Evolutionary conservation across 495 filamentous ascomycete species (phyloP), one percentile per base, ranked within the genome.

Genomic region (Penicillium diatomitis): DNA sequence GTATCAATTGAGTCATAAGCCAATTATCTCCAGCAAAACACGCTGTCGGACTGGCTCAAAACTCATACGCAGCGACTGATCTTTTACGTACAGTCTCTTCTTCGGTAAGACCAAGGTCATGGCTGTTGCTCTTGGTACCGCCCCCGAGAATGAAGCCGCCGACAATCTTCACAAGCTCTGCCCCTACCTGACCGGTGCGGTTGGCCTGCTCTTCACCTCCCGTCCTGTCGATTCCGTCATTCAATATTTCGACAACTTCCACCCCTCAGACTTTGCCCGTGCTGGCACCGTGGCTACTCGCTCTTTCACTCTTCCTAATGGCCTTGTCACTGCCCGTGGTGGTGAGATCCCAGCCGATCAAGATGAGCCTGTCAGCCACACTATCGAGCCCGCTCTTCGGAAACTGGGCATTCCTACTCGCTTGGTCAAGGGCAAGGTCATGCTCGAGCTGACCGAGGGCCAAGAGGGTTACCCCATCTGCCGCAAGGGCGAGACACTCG

Each of bases 31-130:
- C 20, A 20, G 20, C 20, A 20, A 20, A 20, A 20, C 20, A 20
- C 20, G 20, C 20, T 2, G 20, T 2, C 20, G 20, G 20, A 20
- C 20, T 20, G 20, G 20, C 20, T 20, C 20, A 20, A 20, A 12
- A 20, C 34, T n/a, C 12, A 46, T 46, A 31, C 8, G 5, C 45
- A 29, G 20, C 48, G 31, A 50, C 49, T 55, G 52, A 55, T 43
- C 38, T 51, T 29, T 40, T 42, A 9, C 36, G 2, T 27, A 0
- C 48, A 90, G 91, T 51, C 65, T 98, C 63, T 96, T 96, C 80
- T 96, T 96, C 68, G 92, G 92, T 66, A 97, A 96, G 68, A 97
- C 91, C 41, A 96, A 96, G 72, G 90, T 96, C 60, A 97, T 96
- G 86, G 85, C 88, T 49, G 85, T 88, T 70, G 88, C 92, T 44